phyloP scores from a whole-genome alignment of 192 early-diverging fungal species.

The Diversispora epigaea region DNA sequence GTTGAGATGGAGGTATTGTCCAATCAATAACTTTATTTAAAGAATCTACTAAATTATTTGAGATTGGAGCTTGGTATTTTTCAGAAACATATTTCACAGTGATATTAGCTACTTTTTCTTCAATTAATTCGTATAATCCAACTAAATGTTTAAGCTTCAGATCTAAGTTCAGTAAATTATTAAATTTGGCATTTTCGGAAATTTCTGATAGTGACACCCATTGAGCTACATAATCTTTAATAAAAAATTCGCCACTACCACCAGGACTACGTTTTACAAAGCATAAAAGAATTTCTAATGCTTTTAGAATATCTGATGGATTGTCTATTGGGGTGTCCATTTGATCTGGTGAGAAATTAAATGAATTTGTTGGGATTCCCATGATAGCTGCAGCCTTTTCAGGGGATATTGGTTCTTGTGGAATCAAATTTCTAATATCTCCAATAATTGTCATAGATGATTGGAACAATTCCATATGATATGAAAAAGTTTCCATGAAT shows the following conservation, averaged over 20 bases:
- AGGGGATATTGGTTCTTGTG: constrained; percentile 22
- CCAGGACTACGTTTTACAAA: constrained; percentile 28
- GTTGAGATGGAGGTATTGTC: neutral
- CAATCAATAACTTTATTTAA: neutral
- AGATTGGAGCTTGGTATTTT: constrained; percentile 12
- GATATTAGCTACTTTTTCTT: constrained; percentile 18
- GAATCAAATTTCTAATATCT: constrained; percentile 22
- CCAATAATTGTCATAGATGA: constrained; percentile 19
- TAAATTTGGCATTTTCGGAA: neutral
- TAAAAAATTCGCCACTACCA: constrained; percentile 11
- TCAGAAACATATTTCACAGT: constrained; percentile 11
- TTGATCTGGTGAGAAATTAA: neutral
- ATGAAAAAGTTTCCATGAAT: constrained; percentile 27
- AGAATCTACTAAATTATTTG: neutral
- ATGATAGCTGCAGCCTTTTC: constrained; percentile 6
- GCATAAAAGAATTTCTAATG: constrained; percentile 33
- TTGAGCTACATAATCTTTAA: constrained; percentile 24
- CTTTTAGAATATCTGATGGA: constrained; percentile 18
- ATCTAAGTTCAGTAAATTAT: neutral
- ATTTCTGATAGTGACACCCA: constrained; percentile 25
- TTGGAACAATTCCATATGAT: constrained; percentile 34
- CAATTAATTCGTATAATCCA: constrained; percentile 27
- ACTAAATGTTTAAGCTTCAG: constrained; percentile 26
- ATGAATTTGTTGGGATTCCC: neutral
- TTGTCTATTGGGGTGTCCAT: neutral